Evolutionary conservation across 352 stramenopile species (phyloP), one percentile per base, ranked within the genome.

Genomic region (Globisporangium apiculatum): DNA sequence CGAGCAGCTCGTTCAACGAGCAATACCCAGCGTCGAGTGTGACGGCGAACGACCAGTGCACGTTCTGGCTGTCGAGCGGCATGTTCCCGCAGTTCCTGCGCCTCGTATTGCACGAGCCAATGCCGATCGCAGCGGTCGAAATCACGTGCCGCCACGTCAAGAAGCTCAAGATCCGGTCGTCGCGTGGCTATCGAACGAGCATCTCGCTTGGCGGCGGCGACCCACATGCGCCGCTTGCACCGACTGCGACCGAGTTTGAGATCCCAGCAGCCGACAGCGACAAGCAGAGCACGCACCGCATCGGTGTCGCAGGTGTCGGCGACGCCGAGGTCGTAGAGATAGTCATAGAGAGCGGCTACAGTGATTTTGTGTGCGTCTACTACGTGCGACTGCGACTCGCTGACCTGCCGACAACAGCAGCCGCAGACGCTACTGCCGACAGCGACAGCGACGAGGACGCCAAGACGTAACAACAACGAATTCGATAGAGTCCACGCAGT

Each of bases 71-170:
- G 49, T 84, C 75, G 2, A 79, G 68, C 50, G 81, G 79, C 10
- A 76, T 91, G 67, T 91, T 77, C 57, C 83, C 81, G 11, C 83
- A 91, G 57, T 78, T 90, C 38, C 65, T 93, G 18, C 69, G 73
- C 15, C 70, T 93, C 46, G 67, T 78, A 10, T 54, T 93, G 48
- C 71, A 76, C 9, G 76, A 91, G 45, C 76, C 79, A 10, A 76
- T 83, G 52, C 68, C 66, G 5, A 67, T 93, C 14, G 60, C 55
- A 8, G 65, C 68, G 31, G 65, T 91, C n/a, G 83, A 93, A 48
- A 69, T 93, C 43, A 87, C 80, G 18, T 91, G 73, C 54, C 72
- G 74, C 14, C 72, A 88, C 59, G 60, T 89, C 38, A 77, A 73
- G 46, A 81, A 79, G 51, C 51, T 93, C 58, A 62, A 79, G 57